Evolutionary conservation across 371 early-diverging fungal genomes (phyloP), one percentile per base, ranked within the genome.

Genomic region (Caulochytrium protostelioides): DNA sequence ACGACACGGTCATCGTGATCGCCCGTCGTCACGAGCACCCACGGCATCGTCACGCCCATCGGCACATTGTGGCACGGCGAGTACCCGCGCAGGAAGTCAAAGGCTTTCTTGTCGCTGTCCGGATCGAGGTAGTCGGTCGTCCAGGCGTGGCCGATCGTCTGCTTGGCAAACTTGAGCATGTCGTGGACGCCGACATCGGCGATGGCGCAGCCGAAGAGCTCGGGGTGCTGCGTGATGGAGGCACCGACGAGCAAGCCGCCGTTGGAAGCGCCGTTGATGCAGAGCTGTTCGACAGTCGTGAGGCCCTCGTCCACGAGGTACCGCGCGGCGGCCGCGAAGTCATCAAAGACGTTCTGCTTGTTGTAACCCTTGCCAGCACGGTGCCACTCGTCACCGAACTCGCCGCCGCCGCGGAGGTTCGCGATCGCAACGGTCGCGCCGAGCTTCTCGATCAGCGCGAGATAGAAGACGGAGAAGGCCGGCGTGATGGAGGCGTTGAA

Each of bases 181-280:
- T 67, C 68, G 41, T 51, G 15, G 19, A 62, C 60, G n/a, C 62
- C 62, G 17, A 67, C 68, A 29, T 57, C 56, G 4, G 58, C 50
- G 1, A 67, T 38, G 6, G 38, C 60, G 22, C 41, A 39, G 1
- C 65, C 69, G 44, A 59, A 69, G 9, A 66, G 49, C 27, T 67
- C 69, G 5, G 68, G 68, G 1, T 54, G 54, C 41, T 55, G 41
- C 29, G 57, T 60, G 26, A 34, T 13, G 29, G 47, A 57, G 6
- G 57, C 57, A 13, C 41, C 50, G 18, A 71, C 68, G 15, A 65
- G 37, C 30, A 68, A 36, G 35, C 79, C 79, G 31, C 72, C 76
- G 44, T 76, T 73, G n/a, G 74, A 73, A 0, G 64, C 79, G 39
- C 75, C 74, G 30, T 74, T 70, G 38, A 75, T 76, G 17, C 64